phyloP scores from a whole-genome alignment of 306 rosid genomes.

The Fragaria nilgerrensis region DNA sequence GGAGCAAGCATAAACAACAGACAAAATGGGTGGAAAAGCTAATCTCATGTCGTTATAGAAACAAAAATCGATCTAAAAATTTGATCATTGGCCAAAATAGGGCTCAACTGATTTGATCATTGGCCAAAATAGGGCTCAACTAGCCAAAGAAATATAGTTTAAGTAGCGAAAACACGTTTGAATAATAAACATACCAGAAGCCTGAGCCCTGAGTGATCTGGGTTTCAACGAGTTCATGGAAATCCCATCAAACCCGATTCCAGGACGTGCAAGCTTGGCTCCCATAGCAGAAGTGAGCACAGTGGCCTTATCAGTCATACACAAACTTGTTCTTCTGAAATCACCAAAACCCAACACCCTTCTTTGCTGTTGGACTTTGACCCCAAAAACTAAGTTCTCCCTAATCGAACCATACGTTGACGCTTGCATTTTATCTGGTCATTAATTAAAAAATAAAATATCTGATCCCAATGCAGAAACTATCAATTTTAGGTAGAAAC shows the following conservation, averaged over 20 bases:
- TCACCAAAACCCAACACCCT: slow-evolving; percentile 40
- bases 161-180: not conserved
- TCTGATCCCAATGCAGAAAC: not conserved
- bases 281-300: slow-evolving; percentile 54
- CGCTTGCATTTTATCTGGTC: slow-evolving; percentile 59
- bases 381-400: slow-evolving; percentile 46
- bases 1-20: not conserved
- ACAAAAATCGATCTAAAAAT: not conserved
- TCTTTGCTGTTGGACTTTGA: slow-evolving; percentile 37
- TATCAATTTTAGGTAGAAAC: not conserved
- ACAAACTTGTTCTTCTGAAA: slow-evolving; percentile 31
- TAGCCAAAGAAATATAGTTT: too few relatives aligned
- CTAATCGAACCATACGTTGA: slow-evolving; percentile 42
- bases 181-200: slow-evolving; percentile 60
- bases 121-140: not conserved
- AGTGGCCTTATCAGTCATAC: slow-evolving; percentile 39
- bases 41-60: not conserved
- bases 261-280: slow-evolving; percentile 41
- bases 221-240: slow-evolving; percentile 49
- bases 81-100: not conserved
- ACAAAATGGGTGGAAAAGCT: not conserved
- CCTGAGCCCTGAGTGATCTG: slow-evolving; percentile 54
- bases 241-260: slow-evolving; percentile 43
- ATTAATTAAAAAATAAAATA: not conserved
- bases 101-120: too few relatives aligned